A percentile compares a stretch with the other conserved stretches of the same genome.
Evolutionary conservation across 2,329 filamentous ascomycete species (phyloP).

Genomic region (Bipolaris zeicola): DNA sequence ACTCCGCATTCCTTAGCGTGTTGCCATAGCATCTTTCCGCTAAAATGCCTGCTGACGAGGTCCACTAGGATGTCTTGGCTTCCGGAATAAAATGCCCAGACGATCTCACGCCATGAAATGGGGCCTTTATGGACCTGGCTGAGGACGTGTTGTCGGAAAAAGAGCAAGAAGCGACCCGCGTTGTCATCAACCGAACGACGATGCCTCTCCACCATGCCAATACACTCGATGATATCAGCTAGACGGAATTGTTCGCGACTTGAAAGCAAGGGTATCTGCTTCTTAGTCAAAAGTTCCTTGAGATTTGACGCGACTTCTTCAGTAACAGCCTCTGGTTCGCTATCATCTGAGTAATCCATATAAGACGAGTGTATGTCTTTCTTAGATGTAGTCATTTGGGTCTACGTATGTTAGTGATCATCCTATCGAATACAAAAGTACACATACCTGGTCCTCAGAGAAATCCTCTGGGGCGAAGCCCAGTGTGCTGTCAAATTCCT

Average conservation of each 20-base stretch:
- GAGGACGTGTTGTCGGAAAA: constrained; percentile 81
- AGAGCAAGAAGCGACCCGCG: constrained; percentile 83
- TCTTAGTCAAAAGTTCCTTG: constrained; percentile 75
- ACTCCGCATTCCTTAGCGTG: constrained; percentile 84
- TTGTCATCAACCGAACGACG: constrained; percentile 89
- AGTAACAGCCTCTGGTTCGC: constrained; percentile 68
- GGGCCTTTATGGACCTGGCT: constrained; percentile 66
- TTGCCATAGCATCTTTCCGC: constrained; percentile 81
- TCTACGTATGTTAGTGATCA: constrained; percentile 26
- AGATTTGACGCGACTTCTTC: constrained; percentile 73
- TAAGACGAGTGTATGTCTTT: constrained; percentile 60
- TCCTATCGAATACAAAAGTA: accelerated
- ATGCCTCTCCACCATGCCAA: constrained; percentile 82
- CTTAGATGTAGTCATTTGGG: constrained; percentile 49
- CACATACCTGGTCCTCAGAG: constrained; percentile 53
- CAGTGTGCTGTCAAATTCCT: constrained; percentile 78
- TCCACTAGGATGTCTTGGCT: constrained; percentile 90
- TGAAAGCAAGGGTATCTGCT: constrained; percentile 79
- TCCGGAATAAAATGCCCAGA: constrained; percentile 81
- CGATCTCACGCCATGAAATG: constrained; percentile 75
- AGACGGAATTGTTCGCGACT: constrained; percentile 86
- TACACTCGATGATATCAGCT: constrained; percentile 82
- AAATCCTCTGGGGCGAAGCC: constrained; percentile 60
- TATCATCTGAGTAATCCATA: constrained; percentile 58
- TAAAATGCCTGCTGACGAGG: constrained; percentile 79